phyloP scores from a whole-genome alignment of 768 basidiomycete genomes.

The Pleurotus eryngii region DNA sequence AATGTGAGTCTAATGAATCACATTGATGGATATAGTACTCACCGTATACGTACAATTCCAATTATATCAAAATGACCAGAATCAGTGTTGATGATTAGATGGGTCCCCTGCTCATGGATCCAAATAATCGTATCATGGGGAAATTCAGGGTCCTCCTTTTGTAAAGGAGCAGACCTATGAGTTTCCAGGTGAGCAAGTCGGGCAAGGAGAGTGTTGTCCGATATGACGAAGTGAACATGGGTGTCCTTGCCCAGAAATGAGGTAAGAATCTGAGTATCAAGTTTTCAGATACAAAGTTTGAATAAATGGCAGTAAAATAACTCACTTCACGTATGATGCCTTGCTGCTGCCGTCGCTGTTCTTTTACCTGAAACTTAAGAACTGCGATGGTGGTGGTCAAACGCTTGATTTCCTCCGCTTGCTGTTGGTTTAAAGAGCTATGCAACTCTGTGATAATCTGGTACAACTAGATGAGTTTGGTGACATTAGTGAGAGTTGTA shows the following conservation, averaged over 20 bases:
- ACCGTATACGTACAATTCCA: neutral
- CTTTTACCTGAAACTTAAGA: conserved; percentile 14
- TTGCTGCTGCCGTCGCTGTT: neutral
- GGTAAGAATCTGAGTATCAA: neutral
- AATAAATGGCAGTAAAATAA: no score
- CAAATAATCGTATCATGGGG: neutral
- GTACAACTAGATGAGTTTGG: no score
- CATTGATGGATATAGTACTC: neutral
- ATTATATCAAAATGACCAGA: neutral
- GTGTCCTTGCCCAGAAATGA: neutral
- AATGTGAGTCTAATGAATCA: neutral
- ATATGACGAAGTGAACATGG: neutral
- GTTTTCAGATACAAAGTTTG: no score
- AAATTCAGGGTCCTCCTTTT: neutral
- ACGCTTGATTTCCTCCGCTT: no score
- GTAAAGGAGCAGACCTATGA: neutral
- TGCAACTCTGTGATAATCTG: no score
- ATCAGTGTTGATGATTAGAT: neutral
- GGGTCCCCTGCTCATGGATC: neutral
- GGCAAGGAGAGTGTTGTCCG: neutral
- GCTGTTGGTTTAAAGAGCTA: no score
- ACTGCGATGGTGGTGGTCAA: no score
- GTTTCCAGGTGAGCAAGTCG: neutral
- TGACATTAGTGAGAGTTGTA: no score
- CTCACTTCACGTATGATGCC: neutral